phyloP scores from a whole-genome alignment of 441 rosid species.

The Gossypium laxum region DNA sequence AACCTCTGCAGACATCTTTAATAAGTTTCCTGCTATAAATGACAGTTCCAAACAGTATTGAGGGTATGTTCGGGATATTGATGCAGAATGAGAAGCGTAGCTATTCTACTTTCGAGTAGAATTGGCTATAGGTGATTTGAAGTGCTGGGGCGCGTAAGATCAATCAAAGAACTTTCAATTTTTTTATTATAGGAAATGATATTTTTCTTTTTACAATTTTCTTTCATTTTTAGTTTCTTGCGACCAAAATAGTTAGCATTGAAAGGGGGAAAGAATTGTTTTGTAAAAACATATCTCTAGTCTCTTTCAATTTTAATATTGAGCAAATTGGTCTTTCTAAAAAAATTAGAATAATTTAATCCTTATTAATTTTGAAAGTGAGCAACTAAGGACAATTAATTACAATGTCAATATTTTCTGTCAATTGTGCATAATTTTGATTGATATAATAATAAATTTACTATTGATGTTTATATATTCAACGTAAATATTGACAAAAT shows the following conservation, averaged over 20 bases:
- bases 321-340: fast-evolving
- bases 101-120: neutral
- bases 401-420: too few relatives aligned
- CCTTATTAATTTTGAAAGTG: too few relatives aligned
- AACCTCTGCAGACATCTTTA: neutral
- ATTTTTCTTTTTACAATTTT: neutral
- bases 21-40: neutral
- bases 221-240: neutral
- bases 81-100: neutral
- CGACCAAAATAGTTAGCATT: neutral
- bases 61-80: neutral
- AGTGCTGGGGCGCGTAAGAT: neutral
- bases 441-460: too few relatives aligned
- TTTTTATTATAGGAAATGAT: neutral
- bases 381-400: too few relatives aligned
- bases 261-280: neutral
- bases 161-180: neutral
- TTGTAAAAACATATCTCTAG: too few relatives aligned
- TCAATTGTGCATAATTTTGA: too few relatives aligned
- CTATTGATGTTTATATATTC: too few relatives aligned
- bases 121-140: neutral
- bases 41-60: neutral
- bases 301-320: too few relatives aligned
- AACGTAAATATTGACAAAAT: too few relatives aligned
- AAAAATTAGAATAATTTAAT: too few relatives aligned